Base-by-base conservation (phyloP, 2,329 filamentous ascomycete species). In the Monosporascus sp. region DNA sequence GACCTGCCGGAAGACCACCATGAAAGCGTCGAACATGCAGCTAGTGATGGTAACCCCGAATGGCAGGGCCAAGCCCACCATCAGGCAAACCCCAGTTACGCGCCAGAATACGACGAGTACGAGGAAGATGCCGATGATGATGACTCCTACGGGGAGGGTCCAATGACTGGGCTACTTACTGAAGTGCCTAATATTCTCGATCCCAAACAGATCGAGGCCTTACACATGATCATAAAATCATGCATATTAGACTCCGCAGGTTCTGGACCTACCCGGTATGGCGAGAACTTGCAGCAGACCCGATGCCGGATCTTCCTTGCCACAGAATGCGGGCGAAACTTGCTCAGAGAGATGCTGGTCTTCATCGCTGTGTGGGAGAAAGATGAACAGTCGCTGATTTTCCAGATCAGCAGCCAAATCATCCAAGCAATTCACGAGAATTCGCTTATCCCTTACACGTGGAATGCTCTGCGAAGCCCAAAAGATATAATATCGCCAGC, bases 331-430 rank as follows among this genome's bases (percentile, higher is more conserved):
- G 93, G 93, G 3, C 86, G 92, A 61, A 96, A 95, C 65, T 77
- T 97, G 4, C 77, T 97, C 1, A 81, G 93, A 52, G 93, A 97
- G 69, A 82, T 97, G 64, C 78, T 97, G 44, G 95, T 97, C 54
- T 97, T 97, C 68, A 96, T 97, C 57, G 93, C 93, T 5, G 92
- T 96, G 8, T 97, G 93, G 93, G 93, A 97, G 66, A 86, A 97
- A 63, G 88, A 90, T 41, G 92, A 97, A 68, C 87, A 93, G 55
- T 91, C 95, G 56, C 83, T 96, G 38, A 96, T 97, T 65, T 97
- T 96, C 76, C 93, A 96, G 69, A 90, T 97, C 69, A 97, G 95
- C 70, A 88, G 91, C 45, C 92, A 97, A 70, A 96, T 97, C 55
- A 90, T 97, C 72, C 90, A 96, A 67, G 90, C 93, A 0, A 89